Evolutionary conservation across 129 eudicot species (phyloP).

Genomic region (Chrysanthemum lavandulifolium): DNA sequence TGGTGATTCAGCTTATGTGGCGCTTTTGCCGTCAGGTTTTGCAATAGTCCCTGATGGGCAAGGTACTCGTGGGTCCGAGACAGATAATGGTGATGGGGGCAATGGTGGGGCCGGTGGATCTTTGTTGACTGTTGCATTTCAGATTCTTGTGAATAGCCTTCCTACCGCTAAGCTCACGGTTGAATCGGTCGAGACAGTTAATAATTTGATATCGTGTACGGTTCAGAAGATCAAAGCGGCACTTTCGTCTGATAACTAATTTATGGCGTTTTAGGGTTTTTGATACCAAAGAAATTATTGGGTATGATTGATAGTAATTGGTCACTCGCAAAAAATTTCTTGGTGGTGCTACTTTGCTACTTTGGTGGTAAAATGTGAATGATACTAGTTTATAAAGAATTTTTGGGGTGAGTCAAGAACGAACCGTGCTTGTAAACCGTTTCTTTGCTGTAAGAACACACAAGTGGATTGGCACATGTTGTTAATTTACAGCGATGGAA

Average conservation of each 20-base stretch:
- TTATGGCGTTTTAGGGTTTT: conserved; percentile 17
- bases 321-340: conserved; percentile 26
- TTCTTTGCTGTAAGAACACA: conserved; percentile 35
- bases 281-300: conserved; percentile 25
- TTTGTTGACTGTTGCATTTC: conserved; percentile 84
- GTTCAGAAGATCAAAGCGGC: conserved; percentile 93
- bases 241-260: conserved; percentile 62
- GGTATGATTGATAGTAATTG: conserved; percentile 27
- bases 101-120: conserved; percentile 58
- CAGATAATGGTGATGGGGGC: conserved; percentile 30
- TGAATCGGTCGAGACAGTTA: conserved; percentile 96
- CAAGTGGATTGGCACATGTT: background rate
- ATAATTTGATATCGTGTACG: conserved; percentile 90
- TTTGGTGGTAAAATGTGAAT: conserved; percentile 31
- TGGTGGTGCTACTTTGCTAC: background rate
- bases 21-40: conserved; percentile 89
- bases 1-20: conserved; percentile 95
- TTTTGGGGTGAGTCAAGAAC: conserved; percentile 97
- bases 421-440: conserved; percentile 76
- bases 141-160: conserved; percentile 84
- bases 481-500: conserved; percentile 37
- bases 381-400: conserved; percentile 19
- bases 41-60: conserved; percentile 85
- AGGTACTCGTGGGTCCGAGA: conserved; percentile 38
- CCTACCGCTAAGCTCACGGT: conserved; percentile 95